These are phyloP conservation scores for Mycena olivaceomarginata DNA, from an alignment of 768 basidiomycete species.

Conservation along the genomic window DNA sequence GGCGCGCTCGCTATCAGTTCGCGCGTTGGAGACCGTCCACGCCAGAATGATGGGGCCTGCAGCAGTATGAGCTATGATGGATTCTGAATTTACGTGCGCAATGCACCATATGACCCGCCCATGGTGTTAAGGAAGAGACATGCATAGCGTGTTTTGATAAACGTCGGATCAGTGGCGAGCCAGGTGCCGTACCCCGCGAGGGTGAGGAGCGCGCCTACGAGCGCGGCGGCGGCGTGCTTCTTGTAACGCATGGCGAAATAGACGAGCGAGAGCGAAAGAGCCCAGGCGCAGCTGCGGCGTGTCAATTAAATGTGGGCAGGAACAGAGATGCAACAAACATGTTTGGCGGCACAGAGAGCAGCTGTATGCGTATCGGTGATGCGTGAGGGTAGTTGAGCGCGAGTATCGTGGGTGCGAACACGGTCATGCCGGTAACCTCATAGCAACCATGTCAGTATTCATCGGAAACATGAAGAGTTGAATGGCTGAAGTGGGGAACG, in stretches of 20 bases:
- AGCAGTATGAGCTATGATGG: too few species aligned
- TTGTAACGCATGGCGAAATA: constrained; percentile 18
- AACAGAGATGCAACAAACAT: not conserved
- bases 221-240: not conserved
- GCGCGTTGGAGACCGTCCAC: constrained; percentile 22
- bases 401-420: constrained; percentile 29
- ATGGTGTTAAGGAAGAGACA: constrained; percentile 30
- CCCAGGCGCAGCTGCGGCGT: constrained; percentile 19
- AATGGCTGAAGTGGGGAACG: not conserved
- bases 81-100: too few species aligned
- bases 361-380: constrained; percentile 7
- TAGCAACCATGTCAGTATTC: not conserved
- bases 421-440: constrained; percentile 18
- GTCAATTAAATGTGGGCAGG: too few species aligned
- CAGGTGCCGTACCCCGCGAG: constrained; percentile 22
- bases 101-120: constrained; percentile 19
- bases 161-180: constrained; percentile 23
- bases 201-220: constrained; percentile 18
- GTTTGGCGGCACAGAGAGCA: constrained; percentile 15
- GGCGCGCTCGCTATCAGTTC: constrained; percentile 9
- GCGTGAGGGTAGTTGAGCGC: constrained; percentile 26
- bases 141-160: constrained; percentile 22
- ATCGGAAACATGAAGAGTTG: not conserved
- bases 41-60: constrained; percentile 29
- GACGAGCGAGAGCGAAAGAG: constrained; percentile 13